Evolutionary conservation across 768 basidiomycete species (phyloP).

Genomic region (Naganishia kalamii): DNA sequence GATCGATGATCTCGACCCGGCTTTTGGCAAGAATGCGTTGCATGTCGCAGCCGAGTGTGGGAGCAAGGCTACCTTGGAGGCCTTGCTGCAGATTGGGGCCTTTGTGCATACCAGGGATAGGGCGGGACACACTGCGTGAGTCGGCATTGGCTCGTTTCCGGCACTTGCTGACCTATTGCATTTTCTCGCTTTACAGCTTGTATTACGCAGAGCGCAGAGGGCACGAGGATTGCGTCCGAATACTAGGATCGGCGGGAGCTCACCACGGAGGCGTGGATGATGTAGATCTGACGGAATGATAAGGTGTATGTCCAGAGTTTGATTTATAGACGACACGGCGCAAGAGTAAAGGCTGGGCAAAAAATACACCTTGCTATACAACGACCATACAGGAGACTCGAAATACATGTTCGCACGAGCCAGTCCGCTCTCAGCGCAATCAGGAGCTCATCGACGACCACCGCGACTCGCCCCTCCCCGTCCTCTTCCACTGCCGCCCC

Average conservation of each 20-base stretch:
- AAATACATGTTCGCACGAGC: not conserved
- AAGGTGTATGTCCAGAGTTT: not conserved
- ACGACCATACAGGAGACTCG: not conserved
- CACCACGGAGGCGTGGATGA: slow-evolving; percentile 46
- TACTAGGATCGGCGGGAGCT: slow-evolving; percentile 67
- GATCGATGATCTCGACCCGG: slow-evolving; percentile 64
- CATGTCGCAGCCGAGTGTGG: slow-evolving; percentile 74
- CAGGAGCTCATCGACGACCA: not conserved
- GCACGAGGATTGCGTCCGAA: slow-evolving; percentile 57
- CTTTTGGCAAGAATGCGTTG: slow-evolving; percentile 67
- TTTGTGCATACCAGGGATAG: slow-evolving; percentile 73
- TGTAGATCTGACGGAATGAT: slow-evolving; percentile 12
- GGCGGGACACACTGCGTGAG: slow-evolving; percentile 62
- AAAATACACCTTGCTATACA: not conserved
- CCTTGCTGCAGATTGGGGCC: slow-evolving; percentile 66
- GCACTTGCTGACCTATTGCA: no score
- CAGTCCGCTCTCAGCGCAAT: no score
- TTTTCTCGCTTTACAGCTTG: not conserved
- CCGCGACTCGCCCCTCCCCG: not conserved
- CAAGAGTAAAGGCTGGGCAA: no score
- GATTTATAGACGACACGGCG: no score
- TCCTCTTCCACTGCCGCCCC: not conserved
- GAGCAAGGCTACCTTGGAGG: slow-evolving; percentile 47
- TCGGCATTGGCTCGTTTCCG: not conserved
- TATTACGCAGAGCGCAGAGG: slow-evolving; percentile 68